Conservation (phyloP, 495 filamentous ascomycete species). For the Lophiotrema nucula region DNA sequence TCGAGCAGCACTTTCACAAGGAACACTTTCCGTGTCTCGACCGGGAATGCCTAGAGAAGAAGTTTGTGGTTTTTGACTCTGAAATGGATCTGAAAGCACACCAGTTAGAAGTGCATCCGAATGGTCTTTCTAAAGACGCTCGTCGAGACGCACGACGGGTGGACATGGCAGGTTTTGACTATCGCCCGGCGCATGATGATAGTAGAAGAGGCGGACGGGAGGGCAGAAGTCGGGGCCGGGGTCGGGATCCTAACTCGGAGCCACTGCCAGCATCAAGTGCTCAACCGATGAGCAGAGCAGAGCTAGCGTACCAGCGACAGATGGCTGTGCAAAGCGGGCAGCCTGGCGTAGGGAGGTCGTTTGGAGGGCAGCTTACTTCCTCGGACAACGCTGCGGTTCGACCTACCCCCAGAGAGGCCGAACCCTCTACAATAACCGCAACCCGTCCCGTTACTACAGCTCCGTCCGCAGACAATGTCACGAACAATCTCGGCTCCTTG, state of each 20-base stretch:
- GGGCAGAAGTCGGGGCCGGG: slow-evolving; percentile 65
- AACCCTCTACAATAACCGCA: slow-evolving; percentile 44
- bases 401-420: slow-evolving; percentile 36
- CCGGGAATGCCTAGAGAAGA: slow-evolving; percentile 88
- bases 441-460: slow-evolving; percentile 36
- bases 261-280: slow-evolving; percentile 73
- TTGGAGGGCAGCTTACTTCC: slow-evolving; percentile 73
- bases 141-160: slow-evolving; percentile 81
- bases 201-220: slow-evolving; percentile 52
- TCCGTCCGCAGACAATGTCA: slow-evolving; percentile 16
- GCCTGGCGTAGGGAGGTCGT: slow-evolving; percentile 70
- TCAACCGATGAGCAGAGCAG: slow-evolving; percentile 78
- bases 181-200: slow-evolving; percentile 65
- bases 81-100: slow-evolving; percentile 92
- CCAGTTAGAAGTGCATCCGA: slow-evolving; percentile 72
- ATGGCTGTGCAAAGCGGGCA: slow-evolving; percentile 86
- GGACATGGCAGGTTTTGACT: slow-evolving; percentile 82
- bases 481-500: slow-evolving; percentile 13
- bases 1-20: slow-evolving; percentile 80
- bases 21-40: slow-evolving; percentile 87
- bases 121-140: slow-evolving; percentile 76
- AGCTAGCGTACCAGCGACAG: slow-evolving; percentile 89
- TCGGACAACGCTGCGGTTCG: slow-evolving; percentile 51
- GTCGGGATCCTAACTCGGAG: slow-evolving; percentile 75
- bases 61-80: slow-evolving; percentile 94